Evolutionary conservation across 768 basidiomycete species (phyloP).

Genomic region (Rhizopogon rudus): DNA sequence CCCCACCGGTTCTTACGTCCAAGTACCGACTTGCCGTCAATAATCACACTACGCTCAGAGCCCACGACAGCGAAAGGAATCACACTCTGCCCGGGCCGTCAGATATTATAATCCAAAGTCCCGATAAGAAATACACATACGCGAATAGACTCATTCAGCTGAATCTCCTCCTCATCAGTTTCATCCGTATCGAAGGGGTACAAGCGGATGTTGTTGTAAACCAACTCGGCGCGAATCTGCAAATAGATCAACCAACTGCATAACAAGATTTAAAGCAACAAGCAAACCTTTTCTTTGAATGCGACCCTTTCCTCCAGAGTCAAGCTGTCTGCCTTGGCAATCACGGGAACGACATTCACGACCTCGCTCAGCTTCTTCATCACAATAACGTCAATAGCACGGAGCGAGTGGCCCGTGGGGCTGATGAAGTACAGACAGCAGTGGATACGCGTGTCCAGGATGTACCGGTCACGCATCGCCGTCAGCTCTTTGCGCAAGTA

Average conservation of each 20-base stretch:
- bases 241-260: constrained; percentile 7
- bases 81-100: constrained; percentile 54
- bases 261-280: not conserved
- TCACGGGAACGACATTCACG: constrained; percentile 99
- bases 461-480: constrained; percentile 97
- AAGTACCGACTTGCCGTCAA: constrained; percentile 92
- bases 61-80: constrained; percentile 97
- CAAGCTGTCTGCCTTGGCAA: constrained; percentile 94
- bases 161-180: constrained; percentile 86
- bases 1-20: constrained; percentile 99
- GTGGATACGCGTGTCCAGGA: constrained; percentile 97
- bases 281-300: constrained; percentile 85
- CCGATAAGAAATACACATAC: constrained; percentile 40
- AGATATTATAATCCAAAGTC: not conserved
- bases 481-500: constrained; percentile 99
- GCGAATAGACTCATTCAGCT: constrained; percentile 85
- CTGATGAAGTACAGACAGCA: constrained; percentile 98
- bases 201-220: constrained; percentile 86
- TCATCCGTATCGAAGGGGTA: constrained; percentile 99
- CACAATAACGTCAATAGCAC: constrained; percentile 95
- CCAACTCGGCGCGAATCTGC: constrained; percentile 90
- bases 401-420: constrained; percentile 95
- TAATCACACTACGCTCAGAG: constrained; percentile 93
- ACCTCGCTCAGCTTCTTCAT: constrained; percentile 99
- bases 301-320: constrained; percentile 87